A percentile compares a stretch with the other conserved stretches of the same genome.
phyloP scores from a whole-genome alignment of 2,329 filamentous ascomycete genomes.

The Aspergillus ustus region DNA sequence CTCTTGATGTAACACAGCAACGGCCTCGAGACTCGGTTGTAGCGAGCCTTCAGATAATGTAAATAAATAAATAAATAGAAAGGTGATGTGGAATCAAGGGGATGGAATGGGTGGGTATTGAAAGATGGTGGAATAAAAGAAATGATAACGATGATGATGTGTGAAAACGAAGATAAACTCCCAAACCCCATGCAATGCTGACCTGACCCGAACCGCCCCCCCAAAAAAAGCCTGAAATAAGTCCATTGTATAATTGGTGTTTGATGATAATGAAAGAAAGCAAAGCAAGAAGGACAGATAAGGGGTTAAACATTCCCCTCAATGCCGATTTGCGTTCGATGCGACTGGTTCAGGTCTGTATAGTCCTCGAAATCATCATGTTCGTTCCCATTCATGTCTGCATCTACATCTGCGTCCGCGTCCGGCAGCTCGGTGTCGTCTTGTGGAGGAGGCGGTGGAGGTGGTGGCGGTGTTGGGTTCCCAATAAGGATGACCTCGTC shows the following conservation, averaged over 20 bases:
- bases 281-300: constrained; percentile 13
- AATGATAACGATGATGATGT: constrained; percentile 5
- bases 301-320: constrained; percentile 29
- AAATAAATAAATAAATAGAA: background rate
- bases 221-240: constrained; percentile 4
- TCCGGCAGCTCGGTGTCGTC: constrained; percentile 13
- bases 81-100: background rate
- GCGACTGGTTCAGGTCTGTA: constrained; percentile 22
- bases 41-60: too few species aligned
- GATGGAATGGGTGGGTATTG: background rate
- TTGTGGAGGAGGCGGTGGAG: constrained; percentile 38
- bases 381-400: background rate
- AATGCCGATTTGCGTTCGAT: constrained; percentile 31
- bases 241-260: background rate
- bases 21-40: too few species aligned
- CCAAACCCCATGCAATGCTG: constrained; percentile 19
- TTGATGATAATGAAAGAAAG: constrained; percentile 1
- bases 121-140: background rate
- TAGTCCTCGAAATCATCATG: constrained; percentile 6
- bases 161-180: constrained; percentile 4
- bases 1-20: too few species aligned
- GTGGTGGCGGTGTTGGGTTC: constrained; percentile 31
- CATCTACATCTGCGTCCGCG: constrained; percentile 12
- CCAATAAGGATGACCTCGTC: constrained; percentile 26
- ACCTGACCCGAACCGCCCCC: constrained; percentile 3